Conservation (phyloP, 1,139 yeast species). For the Zygosaccharomyces pseudobailii region DNA sequence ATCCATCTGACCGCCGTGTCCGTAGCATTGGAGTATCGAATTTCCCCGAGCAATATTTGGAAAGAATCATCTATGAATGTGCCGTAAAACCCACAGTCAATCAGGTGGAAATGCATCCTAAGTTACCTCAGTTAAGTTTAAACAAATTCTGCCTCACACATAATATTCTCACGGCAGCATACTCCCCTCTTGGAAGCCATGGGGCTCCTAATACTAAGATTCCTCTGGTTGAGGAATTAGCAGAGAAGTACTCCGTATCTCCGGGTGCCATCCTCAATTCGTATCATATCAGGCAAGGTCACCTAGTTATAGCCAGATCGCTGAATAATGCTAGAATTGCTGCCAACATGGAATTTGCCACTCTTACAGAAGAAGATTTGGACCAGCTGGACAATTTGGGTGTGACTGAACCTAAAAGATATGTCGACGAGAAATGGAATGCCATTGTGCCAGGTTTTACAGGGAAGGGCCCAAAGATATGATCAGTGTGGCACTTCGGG, state of each 20-base stretch:
- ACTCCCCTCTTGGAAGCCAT: slow-evolving; percentile 55
- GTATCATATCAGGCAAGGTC: slow-evolving; percentile 50
- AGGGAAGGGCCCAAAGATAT: slow-evolving; percentile 11
- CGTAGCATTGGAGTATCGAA: slow-evolving; percentile 62
- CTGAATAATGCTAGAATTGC: slow-evolving; percentile 35
- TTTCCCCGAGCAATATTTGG: slow-evolving; percentile 44
- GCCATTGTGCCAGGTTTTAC: slow-evolving; percentile 28
- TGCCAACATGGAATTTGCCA: slow-evolving; percentile 36
- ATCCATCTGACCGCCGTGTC: slow-evolving; percentile 37
- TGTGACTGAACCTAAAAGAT: slow-evolving; percentile 40
- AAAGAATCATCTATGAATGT: slow-evolving; percentile 44
- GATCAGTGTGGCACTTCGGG: not conserved
- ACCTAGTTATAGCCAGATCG: slow-evolving; percentile 54
- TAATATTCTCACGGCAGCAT: slow-evolving; percentile 49
- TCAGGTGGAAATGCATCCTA: slow-evolving; percentile 60
- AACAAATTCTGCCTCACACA: slow-evolving; percentile 41
- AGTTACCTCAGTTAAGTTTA: slow-evolving; percentile 49
- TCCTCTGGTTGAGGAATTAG: slow-evolving; percentile 40
- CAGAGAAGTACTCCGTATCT: slow-evolving; percentile 42
- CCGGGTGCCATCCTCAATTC: slow-evolving; percentile 48
- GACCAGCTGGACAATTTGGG: slow-evolving; percentile 43
- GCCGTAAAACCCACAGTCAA: slow-evolving; percentile 47
- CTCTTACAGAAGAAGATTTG: slow-evolving; percentile 43
- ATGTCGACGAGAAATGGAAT: slow-evolving; percentile 32
- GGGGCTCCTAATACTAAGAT: slow-evolving; percentile 51